Evolutionary conservation across 2,329 filamentous ascomycete genomes (phyloP).

Genomic region (Clathrospora elynae): DNA sequence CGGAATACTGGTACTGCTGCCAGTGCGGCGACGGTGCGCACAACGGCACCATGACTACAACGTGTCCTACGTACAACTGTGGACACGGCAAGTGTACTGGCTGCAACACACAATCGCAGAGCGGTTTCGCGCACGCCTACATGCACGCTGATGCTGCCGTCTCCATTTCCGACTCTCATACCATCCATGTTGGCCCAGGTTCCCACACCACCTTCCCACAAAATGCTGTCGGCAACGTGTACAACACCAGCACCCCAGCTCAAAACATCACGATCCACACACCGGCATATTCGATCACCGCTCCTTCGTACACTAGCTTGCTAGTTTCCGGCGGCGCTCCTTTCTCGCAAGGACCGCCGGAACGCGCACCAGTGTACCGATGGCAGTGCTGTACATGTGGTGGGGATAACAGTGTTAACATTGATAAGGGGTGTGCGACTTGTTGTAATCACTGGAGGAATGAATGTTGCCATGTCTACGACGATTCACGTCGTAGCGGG

Average conservation of each 20-base stretch:
- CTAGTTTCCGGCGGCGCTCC: no score
- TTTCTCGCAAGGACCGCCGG: no score
- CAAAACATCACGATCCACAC: no score
- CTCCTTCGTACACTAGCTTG: no score
- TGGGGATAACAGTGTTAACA: slow-evolving; percentile 1
- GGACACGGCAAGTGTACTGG: no score
- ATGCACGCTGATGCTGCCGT: neutral
- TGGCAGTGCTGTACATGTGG: slow-evolving; percentile 7
- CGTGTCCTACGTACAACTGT: neutral
- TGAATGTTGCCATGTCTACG: neutral
- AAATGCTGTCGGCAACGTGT: no score
- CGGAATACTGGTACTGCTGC: slow-evolving; percentile 11
- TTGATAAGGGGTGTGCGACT: neutral
- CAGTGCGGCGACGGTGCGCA: slow-evolving; percentile 4
- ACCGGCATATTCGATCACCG: no score
- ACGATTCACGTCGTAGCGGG: no score
- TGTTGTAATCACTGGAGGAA: slow-evolving; percentile 4
- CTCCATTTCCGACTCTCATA: neutral
- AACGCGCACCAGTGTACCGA: neutral
- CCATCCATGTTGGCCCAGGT: neutral
- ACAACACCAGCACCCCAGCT: no score
- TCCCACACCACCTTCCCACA: no score
- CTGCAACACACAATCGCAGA: neutral
- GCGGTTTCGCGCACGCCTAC: neutral
- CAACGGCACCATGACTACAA: neutral